Conservation (phyloP, 2,329 filamentous ascomycete species). For the Hymenoscyphus repandus region DNA sequence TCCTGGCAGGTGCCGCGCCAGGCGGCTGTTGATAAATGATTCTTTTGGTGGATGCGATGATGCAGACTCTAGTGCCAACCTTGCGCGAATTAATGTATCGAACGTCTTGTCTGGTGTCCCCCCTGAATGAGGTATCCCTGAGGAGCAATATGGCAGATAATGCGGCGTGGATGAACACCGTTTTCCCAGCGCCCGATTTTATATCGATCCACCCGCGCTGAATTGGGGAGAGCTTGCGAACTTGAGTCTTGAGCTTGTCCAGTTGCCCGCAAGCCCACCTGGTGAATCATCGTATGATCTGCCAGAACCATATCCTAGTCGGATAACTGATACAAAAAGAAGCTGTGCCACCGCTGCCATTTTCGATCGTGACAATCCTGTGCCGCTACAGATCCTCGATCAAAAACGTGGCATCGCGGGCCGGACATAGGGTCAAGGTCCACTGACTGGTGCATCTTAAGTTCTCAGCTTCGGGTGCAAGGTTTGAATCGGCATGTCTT, state of each 20-base stretch:
- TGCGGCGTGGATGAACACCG: neutral
- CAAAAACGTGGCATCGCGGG: neutral
- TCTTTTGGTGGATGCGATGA: too few species aligned
- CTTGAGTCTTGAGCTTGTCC: neutral
- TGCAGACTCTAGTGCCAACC: too few species aligned
- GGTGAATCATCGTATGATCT: neutral
- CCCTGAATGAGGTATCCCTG: neutral
- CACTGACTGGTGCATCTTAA: neutral
- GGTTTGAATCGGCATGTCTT: slow-evolving; percentile 1
- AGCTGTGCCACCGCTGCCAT: too few species aligned
- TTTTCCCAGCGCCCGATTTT: neutral
- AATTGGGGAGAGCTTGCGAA: neutral
- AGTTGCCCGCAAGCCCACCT: neutral
- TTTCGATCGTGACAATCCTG: neutral
- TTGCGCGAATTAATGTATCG: too few species aligned
- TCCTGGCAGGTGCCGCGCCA: too few species aligned
- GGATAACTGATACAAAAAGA: neutral
- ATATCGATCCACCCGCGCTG: neutral
- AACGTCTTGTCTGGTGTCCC: too few species aligned
- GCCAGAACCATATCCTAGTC: neutral
- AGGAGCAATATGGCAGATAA: neutral
- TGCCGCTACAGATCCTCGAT: neutral
- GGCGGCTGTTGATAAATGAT: too few species aligned
- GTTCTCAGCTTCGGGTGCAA: neutral
- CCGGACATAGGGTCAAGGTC: neutral